Conservation (phyloP, 2,329 filamentous ascomycete species). For the Pseudogymnoascus sp. region DNA sequence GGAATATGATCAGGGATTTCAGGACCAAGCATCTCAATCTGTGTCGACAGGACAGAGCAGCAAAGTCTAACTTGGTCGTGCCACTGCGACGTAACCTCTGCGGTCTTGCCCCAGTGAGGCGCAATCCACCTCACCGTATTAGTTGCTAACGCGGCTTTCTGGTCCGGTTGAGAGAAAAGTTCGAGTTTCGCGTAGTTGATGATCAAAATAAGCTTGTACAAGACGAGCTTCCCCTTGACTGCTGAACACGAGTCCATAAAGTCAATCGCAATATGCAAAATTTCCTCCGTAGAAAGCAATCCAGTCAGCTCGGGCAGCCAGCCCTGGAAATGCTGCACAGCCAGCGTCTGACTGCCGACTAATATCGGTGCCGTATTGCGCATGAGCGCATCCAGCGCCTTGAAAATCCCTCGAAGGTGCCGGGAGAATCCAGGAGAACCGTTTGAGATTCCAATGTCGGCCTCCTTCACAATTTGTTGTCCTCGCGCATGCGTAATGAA, state of each 20-base stretch:
- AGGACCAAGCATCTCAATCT: constrained; percentile 69
- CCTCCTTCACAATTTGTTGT: constrained; percentile 84
- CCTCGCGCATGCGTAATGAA: constrained; percentile 87
- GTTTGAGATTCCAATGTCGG: constrained; percentile 75
- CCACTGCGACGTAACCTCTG: constrained; percentile 75
- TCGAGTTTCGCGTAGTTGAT: constrained; percentile 82
- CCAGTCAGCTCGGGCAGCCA: constrained; percentile 90
- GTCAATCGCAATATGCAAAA: constrained; percentile 83
- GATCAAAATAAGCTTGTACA: constrained; percentile 89
- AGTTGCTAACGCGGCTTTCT: constrained; percentile 64
- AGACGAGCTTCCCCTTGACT: constrained; percentile 82
- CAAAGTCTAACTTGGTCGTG: constrained; percentile 88
- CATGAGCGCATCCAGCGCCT: constrained; percentile 85
- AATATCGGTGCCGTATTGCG: constrained; percentile 76
- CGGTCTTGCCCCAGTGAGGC: constrained; percentile 81
- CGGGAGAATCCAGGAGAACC: constrained; percentile 69
- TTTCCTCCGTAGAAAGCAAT: constrained; percentile 73
- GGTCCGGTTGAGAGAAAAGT: constrained; percentile 73
- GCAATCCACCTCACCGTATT: constrained; percentile 88
- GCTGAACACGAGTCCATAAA: constrained; percentile 86
- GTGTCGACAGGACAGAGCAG: constrained; percentile 84
- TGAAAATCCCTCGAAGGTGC: constrained; percentile 81
- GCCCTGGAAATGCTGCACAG: constrained; percentile 92
- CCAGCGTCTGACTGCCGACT: constrained; percentile 88
- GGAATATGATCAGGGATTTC: constrained; percentile 86